Base-by-base conservation (phyloP, 768 basidiomycete species). In the Neoboletus brunneissimus region DNA sequence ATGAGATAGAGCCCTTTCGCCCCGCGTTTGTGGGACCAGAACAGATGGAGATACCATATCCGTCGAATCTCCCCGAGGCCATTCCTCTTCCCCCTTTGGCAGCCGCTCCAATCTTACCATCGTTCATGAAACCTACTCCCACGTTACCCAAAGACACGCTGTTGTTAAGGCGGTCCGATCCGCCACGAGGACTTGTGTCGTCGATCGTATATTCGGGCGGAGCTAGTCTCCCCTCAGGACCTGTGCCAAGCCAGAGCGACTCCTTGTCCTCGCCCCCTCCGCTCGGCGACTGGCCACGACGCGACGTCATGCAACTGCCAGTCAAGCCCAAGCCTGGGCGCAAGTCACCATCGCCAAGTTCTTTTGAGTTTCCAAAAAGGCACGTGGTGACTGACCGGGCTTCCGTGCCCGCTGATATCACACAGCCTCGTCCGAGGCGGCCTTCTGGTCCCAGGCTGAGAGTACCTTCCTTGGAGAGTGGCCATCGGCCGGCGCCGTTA, bases 211-310 rank as follows among this genome's bases (percentile, higher is more conserved):
- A 79, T 54, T 64, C 73, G 3, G 61, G 67, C 37, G 57, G 72
- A 46, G 58, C 16, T 12, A 9, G 70, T 51, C 67, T 64, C 52
- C 54, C 64, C 6, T 53, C 66, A n/a, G 53, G 56, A 46, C 53
- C 55, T 0, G 25, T 44, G 22, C 38, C 52, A 54, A 54, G 40
- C 47, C 53, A 59, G 46, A 57, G 57, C 54, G 34, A 5, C 42
- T 56, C 61, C 50, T 22, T 53, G 52, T 67, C 74, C 15, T 72
- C 74, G 15, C 77, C 81, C 31, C 72, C 78, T 27, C 80, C 79
- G 4, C 67, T 85, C 1, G 80, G 81, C 18, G 69, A 80, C 34
- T 85, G 85, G 84, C 85, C 83, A 37, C 77, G 79, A 22, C 61
- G 65, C 12, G 76, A 84, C 59, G 42, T 65, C 40, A 64, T 72